phyloP scores from a whole-genome alignment of 2,329 filamentous ascomycete species.

The Phaeoacremonium minimum region DNA sequence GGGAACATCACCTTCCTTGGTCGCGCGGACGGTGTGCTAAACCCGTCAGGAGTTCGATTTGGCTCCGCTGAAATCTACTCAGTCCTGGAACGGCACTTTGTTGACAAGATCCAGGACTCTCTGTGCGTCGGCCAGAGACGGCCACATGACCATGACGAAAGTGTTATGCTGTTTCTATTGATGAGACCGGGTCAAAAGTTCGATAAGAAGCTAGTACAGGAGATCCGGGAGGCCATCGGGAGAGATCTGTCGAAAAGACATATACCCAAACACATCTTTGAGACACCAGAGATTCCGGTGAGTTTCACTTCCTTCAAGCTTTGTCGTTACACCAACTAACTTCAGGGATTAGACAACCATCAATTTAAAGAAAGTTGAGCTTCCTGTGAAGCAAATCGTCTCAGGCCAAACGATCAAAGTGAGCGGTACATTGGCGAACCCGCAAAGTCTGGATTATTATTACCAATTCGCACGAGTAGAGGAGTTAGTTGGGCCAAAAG shows the following conservation, averaged over 20 bases:
- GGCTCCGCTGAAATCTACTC: constrained; percentile 77
- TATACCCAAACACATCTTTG: constrained; percentile 74
- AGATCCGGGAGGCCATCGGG: constrained; percentile 61
- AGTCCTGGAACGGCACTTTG: constrained; percentile 65
- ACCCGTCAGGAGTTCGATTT: constrained; percentile 75
- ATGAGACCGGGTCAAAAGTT: constrained; percentile 55
- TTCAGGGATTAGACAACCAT: constrained; percentile 72
- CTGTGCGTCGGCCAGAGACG: constrained; percentile 76
- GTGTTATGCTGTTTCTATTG: constrained; percentile 50
- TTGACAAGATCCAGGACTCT: constrained; percentile 61
- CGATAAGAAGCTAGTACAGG: constrained; percentile 45
- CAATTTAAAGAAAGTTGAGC: constrained; percentile 80
- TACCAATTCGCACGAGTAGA: constrained; percentile 75
- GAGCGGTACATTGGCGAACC: constrained; percentile 73
- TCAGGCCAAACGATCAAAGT: constrained; percentile 70
- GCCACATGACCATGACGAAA: constrained; percentile 49
- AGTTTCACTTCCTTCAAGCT: constrained; percentile 28
- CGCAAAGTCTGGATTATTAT: constrained; percentile 70
- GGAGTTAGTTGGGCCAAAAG: constrained; percentile 42
- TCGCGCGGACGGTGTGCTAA: constrained; percentile 73
- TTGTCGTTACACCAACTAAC: too few relatives aligned
- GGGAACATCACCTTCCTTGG: constrained; percentile 63
- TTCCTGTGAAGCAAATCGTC: constrained; percentile 81
- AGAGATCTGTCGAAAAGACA: constrained; percentile 67
- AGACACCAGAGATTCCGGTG: constrained; percentile 77